Evolutionary conservation across 2,329 filamentous ascomycete genomes (phyloP), one percentile per base, ranked within the genome.

Genomic region (Pseudovirgaria hyperparasitica): DNA sequence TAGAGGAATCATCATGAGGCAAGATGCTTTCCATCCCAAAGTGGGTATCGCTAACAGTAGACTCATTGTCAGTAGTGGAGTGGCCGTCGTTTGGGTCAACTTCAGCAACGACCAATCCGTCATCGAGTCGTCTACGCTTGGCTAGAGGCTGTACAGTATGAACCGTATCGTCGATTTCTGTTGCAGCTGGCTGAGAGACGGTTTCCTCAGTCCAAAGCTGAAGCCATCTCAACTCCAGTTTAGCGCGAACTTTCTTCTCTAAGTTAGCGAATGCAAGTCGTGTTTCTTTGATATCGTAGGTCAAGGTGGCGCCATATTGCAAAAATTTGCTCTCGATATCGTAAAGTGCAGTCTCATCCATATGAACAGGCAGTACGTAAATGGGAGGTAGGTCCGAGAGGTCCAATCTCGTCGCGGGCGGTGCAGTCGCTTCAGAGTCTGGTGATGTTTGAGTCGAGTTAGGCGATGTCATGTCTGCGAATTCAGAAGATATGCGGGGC

Each of bases 241-340:
- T 63, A 1, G 82, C 82, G 11, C 87, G 68, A 41, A 72, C 67
- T 37, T 70, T 75, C 29, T 71, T 76, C 1, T 64, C 63, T 18
- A 92, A 65, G 38, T 75, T 82, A 2, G 80, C 84, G 16, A 96
- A 49, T 2, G 93, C 62, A 3, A 94, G 52, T 4, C 69, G 63
- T 1, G 84, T 84, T 50, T 87, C 78, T 9, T 63, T 60, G 27
- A 78, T 60, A 48, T 87, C 70, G 32, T 77, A 76, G 0, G 82
- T 86, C 28, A 90, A 48, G 1, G 63, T 65, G 5, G 68, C 72
- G 27, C 57, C 56, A 28, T 55, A 50, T 5, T 51, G 45, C 4
- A 66, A 60, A 7, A 92, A 67, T 13, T 64, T 64, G 15, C 73
- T 67, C 46, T 85, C 76, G 9, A 82, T 48, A 17, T 64, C 52